phyloP scores from a whole-genome alignment of 208 protist species.

The Crithidia acanthocephali region DNA sequence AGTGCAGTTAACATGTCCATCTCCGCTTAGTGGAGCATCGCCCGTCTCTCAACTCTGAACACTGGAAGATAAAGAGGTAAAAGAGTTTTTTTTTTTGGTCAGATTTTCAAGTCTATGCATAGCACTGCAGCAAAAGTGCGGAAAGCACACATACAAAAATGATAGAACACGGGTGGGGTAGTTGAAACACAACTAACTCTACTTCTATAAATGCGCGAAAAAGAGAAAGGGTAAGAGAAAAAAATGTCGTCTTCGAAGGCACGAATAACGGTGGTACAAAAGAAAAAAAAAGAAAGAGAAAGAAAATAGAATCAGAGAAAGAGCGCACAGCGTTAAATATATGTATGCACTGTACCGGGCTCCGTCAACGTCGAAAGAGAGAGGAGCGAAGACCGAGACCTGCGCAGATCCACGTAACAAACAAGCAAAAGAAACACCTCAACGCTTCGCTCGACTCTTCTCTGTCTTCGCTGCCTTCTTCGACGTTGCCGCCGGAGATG shows the following conservation, averaged over 20 bases:
- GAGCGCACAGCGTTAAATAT: background rate
- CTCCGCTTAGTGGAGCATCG: no score
- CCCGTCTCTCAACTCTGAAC: no score
- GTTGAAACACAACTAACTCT: no score
- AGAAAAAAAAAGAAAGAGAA: constrained; percentile 18
- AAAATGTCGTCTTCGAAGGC: no score
- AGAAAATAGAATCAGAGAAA: constrained; percentile 5
- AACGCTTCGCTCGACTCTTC: background rate
- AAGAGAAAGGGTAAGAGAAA: no score
- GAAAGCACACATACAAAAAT: constrained; percentile 2
- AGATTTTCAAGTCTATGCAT: no score
- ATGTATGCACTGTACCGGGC: background rate
- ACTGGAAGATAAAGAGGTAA: no score
- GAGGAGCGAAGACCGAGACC: background rate
- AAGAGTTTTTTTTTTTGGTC: no score
- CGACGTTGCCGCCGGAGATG: background rate
- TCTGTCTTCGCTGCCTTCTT: constrained; percentile 1
- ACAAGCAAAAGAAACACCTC: background rate
- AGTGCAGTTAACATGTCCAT: no score
- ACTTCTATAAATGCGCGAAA: no score
- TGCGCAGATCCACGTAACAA: background rate
- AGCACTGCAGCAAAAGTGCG: no score
- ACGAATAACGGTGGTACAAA: background rate
- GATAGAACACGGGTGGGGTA: background rate
- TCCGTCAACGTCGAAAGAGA: background rate